Base-by-base conservation (phyloP, 805 yeast species). In the Candida khao-thaluensis region DNA sequence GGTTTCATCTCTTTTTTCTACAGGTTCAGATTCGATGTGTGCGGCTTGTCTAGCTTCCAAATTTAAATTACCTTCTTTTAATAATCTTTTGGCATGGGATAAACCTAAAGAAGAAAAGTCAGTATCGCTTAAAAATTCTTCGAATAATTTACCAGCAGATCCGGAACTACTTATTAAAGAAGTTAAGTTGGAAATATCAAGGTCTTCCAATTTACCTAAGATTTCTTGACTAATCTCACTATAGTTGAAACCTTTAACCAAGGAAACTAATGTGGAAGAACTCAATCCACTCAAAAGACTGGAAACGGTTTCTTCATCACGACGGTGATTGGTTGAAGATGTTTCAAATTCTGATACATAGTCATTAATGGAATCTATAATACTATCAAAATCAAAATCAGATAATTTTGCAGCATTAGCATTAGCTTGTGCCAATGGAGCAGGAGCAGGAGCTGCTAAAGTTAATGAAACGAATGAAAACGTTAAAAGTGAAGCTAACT, bases 61-160 rank as follows among this genome's bases (percentile, higher is more conserved):
- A 5, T 37, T 24, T 11, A 44, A 41, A 11, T 35, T 38, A 8
- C 55, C 54, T 11, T 38, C 41, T 11, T 41, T 35, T 17, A 26
- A 44, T 29, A 54, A 42, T 28, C 42, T 39, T 29, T 52, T 49
- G 20, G 60, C 59, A 30, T 45, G 40, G 9, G 28, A 14, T 9
- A 48, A 16, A 15, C 51, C 53, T 10, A 40, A 31, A 4, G 51
- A 41, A 18, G 29, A 15, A n/a, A 48, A 41, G 11, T 48, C 50
- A 11, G 34, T 21, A 35, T 56, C 52, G 17, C 44, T 37, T 17
- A 56, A 42, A 14, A 50, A 44, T n/a, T 40, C 38, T 15, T 35
- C 38, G 44, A 48, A 49, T 32, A 55, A 51, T 14, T 45, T 40
- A 15, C 46, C 37, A 15, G 49, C 49, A 12, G 49, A 47, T 23